Base-by-base conservation (phyloP, 139 green algal species). In the Chlamydomonas applanata region DNA sequence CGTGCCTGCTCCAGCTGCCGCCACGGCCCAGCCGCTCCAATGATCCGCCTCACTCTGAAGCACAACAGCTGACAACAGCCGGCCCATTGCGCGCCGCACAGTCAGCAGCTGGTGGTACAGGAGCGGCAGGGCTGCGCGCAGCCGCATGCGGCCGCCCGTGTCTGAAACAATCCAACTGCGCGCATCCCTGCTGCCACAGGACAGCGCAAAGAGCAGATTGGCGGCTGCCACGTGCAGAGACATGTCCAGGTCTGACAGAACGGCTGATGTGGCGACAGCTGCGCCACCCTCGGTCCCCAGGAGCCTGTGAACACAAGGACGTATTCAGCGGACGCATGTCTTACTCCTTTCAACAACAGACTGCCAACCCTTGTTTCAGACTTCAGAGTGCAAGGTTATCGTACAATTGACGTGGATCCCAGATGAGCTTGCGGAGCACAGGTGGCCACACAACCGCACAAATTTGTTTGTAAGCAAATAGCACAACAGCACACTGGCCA, bases 191-290 rank as follows among this genome's bases (percentile, higher is more conserved):
- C 77, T 82, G 32, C 49, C 34, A 16, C 72, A 67, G 4, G 36
- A 61, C 20, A 76, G 45, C 14, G 72, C 75, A 62, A 75, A 81
- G 33, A 86, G 76, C 61, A 86, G 69, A 61, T 85, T 83, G 34
- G 77, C 17, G 17, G 76, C 66, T 20, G 73, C 83, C 16, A 81
- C 30, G 11, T 79, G 80, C 49, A 89, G 74, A 62, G 81, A 73
- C 61, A 89, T 67, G 59, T 85, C 80, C 30, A 82, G 67, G 22
- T 30, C 52, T 29, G 53, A 74, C 1, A 80, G 68, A 19, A 75
- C 32, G 40, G 73, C 77, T 11, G 57, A 36, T 5, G 56, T 54
- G 30, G 71, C 65, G 32, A 65, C 46, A 0, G 35, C 16, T 3
- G 70, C 17, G 33, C 76, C 70, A 17, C 13, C 30, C 27, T 49